These are phyloP conservation scores for Neurospora sp. DNA, from an alignment of 495 filamentous ascomycete genomes.

Conservation along the genomic window DNA sequence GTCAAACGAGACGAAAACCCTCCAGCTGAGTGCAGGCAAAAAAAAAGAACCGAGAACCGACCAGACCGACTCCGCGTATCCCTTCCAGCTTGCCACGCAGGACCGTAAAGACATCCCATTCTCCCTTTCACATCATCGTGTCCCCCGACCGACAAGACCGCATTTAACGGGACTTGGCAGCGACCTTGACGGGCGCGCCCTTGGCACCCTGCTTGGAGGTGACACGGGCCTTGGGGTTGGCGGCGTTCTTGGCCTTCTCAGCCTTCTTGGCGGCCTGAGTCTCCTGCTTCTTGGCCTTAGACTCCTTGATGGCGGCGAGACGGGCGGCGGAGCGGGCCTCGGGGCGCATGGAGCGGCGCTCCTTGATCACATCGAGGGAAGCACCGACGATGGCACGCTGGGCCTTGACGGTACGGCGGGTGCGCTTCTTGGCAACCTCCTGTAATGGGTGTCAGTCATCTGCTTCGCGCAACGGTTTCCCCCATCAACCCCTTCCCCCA, in stretches of 20 bases:
- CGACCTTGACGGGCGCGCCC: slow-evolving; percentile 78
- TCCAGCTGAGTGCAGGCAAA: slow-evolving; percentile 19
- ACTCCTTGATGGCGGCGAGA: slow-evolving; percentile 80
- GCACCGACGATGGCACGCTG: slow-evolving; percentile 99
- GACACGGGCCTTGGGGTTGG: slow-evolving; percentile 58
- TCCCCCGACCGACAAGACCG: slow-evolving; percentile 3
- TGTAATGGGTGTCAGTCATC: slow-evolving; percentile 45
- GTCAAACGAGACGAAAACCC: slow-evolving; percentile 16
- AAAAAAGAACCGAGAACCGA: slow-evolving; percentile 26
- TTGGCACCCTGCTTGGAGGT: slow-evolving; percentile 94
- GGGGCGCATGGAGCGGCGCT: slow-evolving; percentile 84
- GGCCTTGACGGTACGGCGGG: slow-evolving; percentile 93
- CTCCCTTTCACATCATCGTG: slow-evolving; percentile 13
- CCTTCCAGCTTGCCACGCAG: slow-evolving; percentile 15
- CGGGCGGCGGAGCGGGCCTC: slow-evolving; percentile 92
- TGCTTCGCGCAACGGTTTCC: background rate
- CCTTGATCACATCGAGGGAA: slow-evolving; percentile 98
- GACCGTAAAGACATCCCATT: slow-evolving; percentile 16
- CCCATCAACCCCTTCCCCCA: background rate
- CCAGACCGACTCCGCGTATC: slow-evolving; percentile 26
- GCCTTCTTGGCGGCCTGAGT: slow-evolving; percentile 89
- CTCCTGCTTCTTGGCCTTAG: slow-evolving; percentile 93
- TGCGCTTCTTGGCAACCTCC: slow-evolving; percentile 99
- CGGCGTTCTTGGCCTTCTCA: slow-evolving; percentile 95
- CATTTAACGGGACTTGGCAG: slow-evolving; percentile 77